These are phyloP conservation scores for Pythium aquatile DNA, from an alignment of 352 stramenopile species.

Conservation along the genomic window DNA sequence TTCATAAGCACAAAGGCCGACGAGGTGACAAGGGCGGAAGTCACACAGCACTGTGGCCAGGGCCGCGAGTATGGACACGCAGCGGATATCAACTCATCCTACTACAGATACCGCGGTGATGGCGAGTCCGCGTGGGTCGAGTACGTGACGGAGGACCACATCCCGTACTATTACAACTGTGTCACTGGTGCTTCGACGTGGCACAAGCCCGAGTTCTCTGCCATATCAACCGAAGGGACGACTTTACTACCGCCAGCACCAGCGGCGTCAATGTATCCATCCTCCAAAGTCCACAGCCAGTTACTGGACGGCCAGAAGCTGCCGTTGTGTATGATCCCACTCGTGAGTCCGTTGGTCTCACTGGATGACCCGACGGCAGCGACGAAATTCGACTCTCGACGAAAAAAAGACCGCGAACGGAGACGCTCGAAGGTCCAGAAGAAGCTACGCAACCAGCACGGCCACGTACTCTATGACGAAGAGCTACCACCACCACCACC, in stretches of 20 bases:
- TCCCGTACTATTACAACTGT: conserved; percentile 70
- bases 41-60: conserved; percentile 1
- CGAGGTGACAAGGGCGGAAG: conserved; percentile 4
- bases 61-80: neutral
- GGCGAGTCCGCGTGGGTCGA: conserved; percentile 37
- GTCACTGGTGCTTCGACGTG: conserved; percentile 54
- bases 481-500: neutral
- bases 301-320: conserved; percentile 36
- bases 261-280: neutral
- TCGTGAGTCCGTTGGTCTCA: conserved; percentile 60
- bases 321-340: conserved; percentile 63
- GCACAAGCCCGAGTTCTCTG: conserved; percentile 29
- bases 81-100: neutral
- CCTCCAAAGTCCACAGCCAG: neutral
- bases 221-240: neutral
- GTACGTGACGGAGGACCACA: conserved; percentile 46
- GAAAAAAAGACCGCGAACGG: conserved; percentile 38
- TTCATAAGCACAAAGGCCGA: conserved; percentile 5
- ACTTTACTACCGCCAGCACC: conserved; percentile 1
- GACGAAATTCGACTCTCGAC: conserved; percentile 43
- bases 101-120: conserved; percentile 5
- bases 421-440: conserved; percentile 6
- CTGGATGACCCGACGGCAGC: conserved; percentile 65
- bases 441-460: neutral
- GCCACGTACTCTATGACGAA: neutral